These are phyloP conservation scores for Melaleuca quinquenervia DNA, from an alignment of 345 rosid species.

Conservation along the genomic window DNA sequence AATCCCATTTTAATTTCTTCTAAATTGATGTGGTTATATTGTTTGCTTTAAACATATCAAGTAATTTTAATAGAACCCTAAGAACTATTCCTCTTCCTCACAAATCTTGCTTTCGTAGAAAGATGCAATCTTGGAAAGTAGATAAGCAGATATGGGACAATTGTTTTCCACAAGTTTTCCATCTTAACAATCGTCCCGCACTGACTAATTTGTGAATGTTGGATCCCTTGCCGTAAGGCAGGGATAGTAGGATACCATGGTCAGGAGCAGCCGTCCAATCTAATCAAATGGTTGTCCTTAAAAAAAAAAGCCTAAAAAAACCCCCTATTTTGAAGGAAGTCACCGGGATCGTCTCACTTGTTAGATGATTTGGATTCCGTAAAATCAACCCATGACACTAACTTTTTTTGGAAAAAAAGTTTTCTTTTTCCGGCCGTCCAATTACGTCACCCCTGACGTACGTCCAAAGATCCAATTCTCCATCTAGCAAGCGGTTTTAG, in stretches of 20 bases:
- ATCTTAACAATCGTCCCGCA: background rate
- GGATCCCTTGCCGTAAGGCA: no score
- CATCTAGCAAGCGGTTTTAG: background rate
- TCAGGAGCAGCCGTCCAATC: no score
- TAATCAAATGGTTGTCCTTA: no score
- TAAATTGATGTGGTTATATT: background rate
- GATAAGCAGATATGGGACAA: background rate
- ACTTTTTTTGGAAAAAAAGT: background rate
- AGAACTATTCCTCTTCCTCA: background rate
- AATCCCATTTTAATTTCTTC: background rate
- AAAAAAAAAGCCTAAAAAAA: no score
- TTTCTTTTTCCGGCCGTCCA: no score
- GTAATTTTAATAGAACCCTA: background rate
- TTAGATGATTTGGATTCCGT: background rate
- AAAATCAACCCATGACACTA: background rate
- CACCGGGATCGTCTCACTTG: no score
- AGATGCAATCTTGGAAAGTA: background rate
- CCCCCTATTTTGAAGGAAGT: no score
- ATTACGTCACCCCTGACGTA: no score
- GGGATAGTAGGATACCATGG: no score
- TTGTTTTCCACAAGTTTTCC: background rate
- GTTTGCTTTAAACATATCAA: background rate
- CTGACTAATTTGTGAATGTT: background rate
- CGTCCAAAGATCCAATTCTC: no score
- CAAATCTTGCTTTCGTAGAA: background rate